phyloP scores from a whole-genome alignment of 2,329 filamentous ascomycete genomes.

The Helotiales sp. region DNA sequence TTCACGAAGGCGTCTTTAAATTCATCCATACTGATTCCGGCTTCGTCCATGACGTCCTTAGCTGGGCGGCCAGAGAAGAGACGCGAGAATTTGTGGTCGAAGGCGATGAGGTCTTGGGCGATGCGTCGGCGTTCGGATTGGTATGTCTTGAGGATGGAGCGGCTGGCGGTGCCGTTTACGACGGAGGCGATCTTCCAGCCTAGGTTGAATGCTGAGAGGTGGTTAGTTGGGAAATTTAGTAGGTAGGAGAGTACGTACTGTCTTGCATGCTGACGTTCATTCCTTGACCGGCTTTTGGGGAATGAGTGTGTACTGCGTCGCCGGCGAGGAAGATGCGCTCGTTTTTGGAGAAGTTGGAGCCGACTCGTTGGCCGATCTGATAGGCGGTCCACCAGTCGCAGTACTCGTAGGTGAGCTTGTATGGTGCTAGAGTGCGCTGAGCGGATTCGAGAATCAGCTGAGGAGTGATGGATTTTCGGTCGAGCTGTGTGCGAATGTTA shows the following conservation, averaged over 20 bases:
- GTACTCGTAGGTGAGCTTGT: conserved; percentile 66
- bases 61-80: conserved; percentile 62
- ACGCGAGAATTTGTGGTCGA: conserved; percentile 62
- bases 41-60: conserved; percentile 45
- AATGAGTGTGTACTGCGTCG: conserved; percentile 59
- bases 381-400: conserved; percentile 68
- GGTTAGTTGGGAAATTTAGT: not conserved
- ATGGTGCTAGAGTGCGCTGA: conserved; percentile 68
- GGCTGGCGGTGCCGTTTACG: conserved; percentile 46
- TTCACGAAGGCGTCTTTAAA: conserved; percentile 67
- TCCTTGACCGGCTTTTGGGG: conserved; percentile 67
- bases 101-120: conserved; percentile 69
- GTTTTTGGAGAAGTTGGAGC: conserved; percentile 50
- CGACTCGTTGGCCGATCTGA: conserved; percentile 63
- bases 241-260: conserved; percentile 38
- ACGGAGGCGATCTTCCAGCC: conserved; percentile 59
- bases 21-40: conserved; percentile 64
- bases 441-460: conserved; percentile 67
- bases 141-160: conserved; percentile 63
- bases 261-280: conserved; percentile 65
- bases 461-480: conserved; percentile 66
- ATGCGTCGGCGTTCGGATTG: conserved; percentile 65
- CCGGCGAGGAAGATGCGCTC: conserved; percentile 58
- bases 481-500: conserved; percentile 51
- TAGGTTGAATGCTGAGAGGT: conserved; percentile 56